Evolutionary conservation across 1,284 basidiomycete species (phyloP).

Genomic region (Chondrostereum purpureum): DNA sequence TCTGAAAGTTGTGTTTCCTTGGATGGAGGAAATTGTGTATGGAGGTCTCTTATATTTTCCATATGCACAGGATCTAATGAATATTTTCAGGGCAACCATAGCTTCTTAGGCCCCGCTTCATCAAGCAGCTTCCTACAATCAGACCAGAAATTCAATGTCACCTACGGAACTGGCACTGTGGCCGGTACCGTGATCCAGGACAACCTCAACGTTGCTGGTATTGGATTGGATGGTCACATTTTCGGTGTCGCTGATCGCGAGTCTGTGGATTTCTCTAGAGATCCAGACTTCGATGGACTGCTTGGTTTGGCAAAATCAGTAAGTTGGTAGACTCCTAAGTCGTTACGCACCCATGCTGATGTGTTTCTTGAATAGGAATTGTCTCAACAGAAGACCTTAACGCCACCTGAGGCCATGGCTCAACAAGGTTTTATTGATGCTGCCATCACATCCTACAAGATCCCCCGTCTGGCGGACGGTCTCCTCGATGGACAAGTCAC

Average conservation of each 20-base stretch:
- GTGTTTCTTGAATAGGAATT: conserved; percentile 23
- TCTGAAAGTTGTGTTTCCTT: conserved; percentile 44
- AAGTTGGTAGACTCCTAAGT: conserved; percentile 19
- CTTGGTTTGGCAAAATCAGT: conserved; percentile 79
- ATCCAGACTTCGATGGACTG: conserved; percentile 64
- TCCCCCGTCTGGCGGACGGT: conserved; percentile 67
- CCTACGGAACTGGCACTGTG: conserved; percentile 74
- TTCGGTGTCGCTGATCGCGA: not conserved
- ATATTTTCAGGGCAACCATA: conserved; percentile 49
- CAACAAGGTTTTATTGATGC: conserved; percentile 51
- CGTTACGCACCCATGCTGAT: not conserved
- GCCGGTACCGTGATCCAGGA: conserved; percentile 64
- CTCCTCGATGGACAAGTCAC: conserved; percentile 78
- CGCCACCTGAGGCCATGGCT: conserved; percentile 73
- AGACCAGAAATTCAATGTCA: conserved; percentile 55
- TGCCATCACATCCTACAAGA: conserved; percentile 77
- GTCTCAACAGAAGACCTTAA: conserved; percentile 60
- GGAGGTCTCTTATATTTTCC: too few species aligned
- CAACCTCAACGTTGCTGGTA: conserved; percentile 60
- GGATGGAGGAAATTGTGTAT: conserved; percentile 24
- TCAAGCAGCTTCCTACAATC: conserved; percentile 63
- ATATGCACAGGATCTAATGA: not conserved
- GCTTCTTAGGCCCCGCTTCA: conserved; percentile 57
- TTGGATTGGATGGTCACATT: conserved; percentile 53
- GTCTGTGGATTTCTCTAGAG: not conserved